Evolutionary conservation across 768 basidiomycete genomes (phyloP).

Genomic region (Infundibulicybe gibba): DNA sequence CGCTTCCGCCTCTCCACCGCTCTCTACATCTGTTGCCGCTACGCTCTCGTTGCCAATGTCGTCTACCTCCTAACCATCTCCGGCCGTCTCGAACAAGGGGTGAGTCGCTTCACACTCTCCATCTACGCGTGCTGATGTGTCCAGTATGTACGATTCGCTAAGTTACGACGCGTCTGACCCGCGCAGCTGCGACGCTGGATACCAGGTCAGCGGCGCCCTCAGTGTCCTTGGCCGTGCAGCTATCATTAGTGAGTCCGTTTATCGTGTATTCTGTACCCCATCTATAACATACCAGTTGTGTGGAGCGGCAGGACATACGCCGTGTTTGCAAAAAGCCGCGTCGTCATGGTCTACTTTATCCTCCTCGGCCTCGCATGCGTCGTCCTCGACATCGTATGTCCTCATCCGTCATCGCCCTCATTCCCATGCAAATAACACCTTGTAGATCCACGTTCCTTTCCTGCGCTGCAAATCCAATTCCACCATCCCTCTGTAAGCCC

Average conservation of each 20-base stretch:
- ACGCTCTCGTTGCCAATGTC: constrained; percentile 20
- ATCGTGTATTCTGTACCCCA: background rate
- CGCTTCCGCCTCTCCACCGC: constrained; percentile 19
- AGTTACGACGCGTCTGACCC: background rate
- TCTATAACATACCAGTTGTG: constrained; percentile 2
- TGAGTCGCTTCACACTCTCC: constrained; percentile 1
- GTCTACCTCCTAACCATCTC: constrained; percentile 20
- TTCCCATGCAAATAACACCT: background rate
- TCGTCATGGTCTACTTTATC: constrained; percentile 13
- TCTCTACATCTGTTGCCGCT: constrained; percentile 23
- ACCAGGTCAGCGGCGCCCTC: constrained; percentile 20
- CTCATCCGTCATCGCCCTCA: background rate
- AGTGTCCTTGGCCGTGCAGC: constrained; percentile 25
- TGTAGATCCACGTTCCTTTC: constrained; percentile 14
- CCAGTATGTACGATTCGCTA: constrained; percentile 2
- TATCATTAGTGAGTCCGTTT: constrained; percentile 16
- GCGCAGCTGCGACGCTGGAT: constrained; percentile 21
- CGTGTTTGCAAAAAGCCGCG: constrained; percentile 12
- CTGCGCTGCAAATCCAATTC: constrained; percentile 5
- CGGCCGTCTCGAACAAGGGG: constrained; percentile 11
- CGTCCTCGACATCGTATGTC: constrained; percentile 18
- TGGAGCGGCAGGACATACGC: constrained; percentile 16
- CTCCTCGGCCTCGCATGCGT: constrained; percentile 16
- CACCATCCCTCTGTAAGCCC: constrained; percentile 7
- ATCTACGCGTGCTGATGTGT: background rate